Base-by-base conservation (phyloP, 2,329 filamentous ascomycete genomes). In the Aspergillus sp. region DNA sequence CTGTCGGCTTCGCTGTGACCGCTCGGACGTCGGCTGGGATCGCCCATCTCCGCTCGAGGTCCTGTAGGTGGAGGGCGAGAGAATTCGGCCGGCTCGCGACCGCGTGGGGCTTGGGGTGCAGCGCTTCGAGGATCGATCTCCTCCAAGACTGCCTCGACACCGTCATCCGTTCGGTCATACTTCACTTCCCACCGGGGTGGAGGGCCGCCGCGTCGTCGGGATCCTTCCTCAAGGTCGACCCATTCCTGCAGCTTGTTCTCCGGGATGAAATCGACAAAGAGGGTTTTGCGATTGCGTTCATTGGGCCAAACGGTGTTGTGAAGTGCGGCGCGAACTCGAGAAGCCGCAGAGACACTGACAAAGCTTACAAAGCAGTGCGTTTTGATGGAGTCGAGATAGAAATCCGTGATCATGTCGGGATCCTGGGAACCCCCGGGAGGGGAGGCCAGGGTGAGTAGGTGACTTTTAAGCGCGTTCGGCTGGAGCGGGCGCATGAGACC, bases 251-350 rank as follows among this genome's bases (percentile, higher is more conserved):
- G 83, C 63, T 87, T 85, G 26, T 91, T 87, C 18, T 89, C 84
- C 0, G 94, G 94, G 20, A 98, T 83, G 73, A 95, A 98, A 73
- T 99, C 95, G 3, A 91, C 91, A 85, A 89, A 96, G 1, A 98
- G 82, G 0, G 87, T 83, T 73, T 95, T 96, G 32, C 95, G 85
- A 65, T 89, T 90, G 59, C 88, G 87, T 77, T 98, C 94, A 59
- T 92, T 86, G 0, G 94, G 94, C 91, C 93, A 98, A 39, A 92
- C 84, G 22, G 84, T 84, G 59, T 87, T 85, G 75, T 99, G 94
- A 2, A 98, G 80, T 2, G 85, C 84, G 10, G 86, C 84, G 52
- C 94, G 89, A 9, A 91, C 92, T 22, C 91, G 85, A 0, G 88
- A 87, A 4, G 95, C 95, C 3, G 90, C 88, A 2, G 87, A 80